phyloP scores from a whole-genome alignment of 805 yeast species.

The Metschnikowia shivogae region DNA sequence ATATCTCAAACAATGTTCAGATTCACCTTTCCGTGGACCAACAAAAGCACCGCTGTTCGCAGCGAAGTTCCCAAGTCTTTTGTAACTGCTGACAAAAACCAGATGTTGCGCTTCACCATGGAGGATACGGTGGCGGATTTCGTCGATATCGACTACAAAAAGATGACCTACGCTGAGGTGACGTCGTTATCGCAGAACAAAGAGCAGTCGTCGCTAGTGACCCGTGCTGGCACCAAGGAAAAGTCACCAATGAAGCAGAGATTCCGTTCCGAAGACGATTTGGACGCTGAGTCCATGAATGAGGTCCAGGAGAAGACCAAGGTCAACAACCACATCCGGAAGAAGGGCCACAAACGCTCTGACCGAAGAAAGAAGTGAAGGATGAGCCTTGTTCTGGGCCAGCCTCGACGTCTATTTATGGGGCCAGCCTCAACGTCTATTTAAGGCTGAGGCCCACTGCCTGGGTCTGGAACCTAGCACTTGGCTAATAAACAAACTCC shows the following conservation, averaged over 20 bases:
- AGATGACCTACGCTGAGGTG: slow-evolving; percentile 44
- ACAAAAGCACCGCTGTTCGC: slow-evolving; percentile 5
- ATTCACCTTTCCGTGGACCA: slow-evolving; percentile 15
- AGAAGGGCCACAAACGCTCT: slow-evolving; percentile 16
- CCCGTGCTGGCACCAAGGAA: not conserved
- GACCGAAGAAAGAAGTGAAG: slow-evolving; percentile 9
- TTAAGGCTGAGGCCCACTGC: not conserved
- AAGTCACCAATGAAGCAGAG: not conserved
- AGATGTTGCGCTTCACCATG: slow-evolving; percentile 34
- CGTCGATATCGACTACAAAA: slow-evolving; percentile 33
- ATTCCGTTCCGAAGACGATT: not conserved
- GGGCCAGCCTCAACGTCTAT: not conserved
- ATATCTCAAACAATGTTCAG: slow-evolving; percentile 9
- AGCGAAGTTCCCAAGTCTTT: slow-evolving; percentile 25
- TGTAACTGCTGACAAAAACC: slow-evolving; percentile 25
- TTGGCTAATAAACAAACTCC: too few species aligned
- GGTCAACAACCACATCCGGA: slow-evolving; percentile 19
- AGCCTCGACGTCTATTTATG: not conserved
- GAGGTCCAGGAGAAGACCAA: slow-evolving; percentile 15
- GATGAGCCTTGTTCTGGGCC: not conserved
- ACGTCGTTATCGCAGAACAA: slow-evolving; percentile 29
- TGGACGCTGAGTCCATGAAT: slow-evolving; percentile 12
- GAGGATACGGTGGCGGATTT: slow-evolving; percentile 29
- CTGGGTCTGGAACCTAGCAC: too few species aligned
- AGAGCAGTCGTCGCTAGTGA: slow-evolving; percentile 17